Percentiles rank a stretch among this genome's conserved stretches.
Conservation (phyloP, 2,329 filamentous ascomycete genomes). For the Pseudocercospora pini-densiflorae region DNA sequence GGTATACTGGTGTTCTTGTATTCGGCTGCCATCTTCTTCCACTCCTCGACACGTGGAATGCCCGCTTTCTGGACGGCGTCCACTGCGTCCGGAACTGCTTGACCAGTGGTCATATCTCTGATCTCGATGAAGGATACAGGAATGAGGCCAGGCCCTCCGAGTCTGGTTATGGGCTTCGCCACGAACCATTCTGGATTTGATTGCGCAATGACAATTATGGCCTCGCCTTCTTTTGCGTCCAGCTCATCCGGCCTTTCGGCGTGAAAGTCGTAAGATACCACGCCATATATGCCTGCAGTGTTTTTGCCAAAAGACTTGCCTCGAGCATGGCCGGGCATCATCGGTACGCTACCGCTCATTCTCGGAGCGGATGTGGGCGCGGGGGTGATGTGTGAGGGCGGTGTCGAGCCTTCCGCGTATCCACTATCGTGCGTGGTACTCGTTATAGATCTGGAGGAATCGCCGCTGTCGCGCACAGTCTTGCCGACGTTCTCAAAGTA, state of each 20-base stretch:
- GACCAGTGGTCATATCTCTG: conserved; percentile 86
- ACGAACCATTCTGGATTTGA: conserved; percentile 99
- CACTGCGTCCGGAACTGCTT: conserved; percentile 77
- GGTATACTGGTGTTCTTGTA: conserved; percentile 99
- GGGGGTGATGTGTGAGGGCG: conserved; percentile 19
- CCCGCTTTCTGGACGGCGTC: conserved; percentile 87
- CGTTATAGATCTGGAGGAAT: conserved; percentile 44
- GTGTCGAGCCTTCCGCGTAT: conserved; percentile 66
- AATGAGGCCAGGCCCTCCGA: conserved; percentile 95
- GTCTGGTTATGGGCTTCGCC: conserved; percentile 94
- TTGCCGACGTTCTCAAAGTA: conserved; percentile 94
- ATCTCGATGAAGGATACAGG: conserved; percentile 98
- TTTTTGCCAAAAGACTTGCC: conserved; percentile 55
- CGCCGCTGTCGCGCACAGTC: conserved; percentile 83
- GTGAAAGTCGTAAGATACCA: conserved; percentile 96
- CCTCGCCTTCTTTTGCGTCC: conserved; percentile 91
- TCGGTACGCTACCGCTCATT: conserved; percentile 35
- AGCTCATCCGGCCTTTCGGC: conserved; percentile 95
- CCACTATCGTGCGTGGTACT: conserved; percentile 84
- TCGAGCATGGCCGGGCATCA: conserved; percentile 33
- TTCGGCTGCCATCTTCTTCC: conserved; percentile 99
- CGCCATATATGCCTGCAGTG: conserved; percentile 83
- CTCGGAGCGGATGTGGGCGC: conserved; percentile 38
- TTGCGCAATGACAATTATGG: conserved; percentile 97
- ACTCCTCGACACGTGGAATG: conserved; percentile 94